phyloP scores from a whole-genome alignment of 148 eudicot species.

The Cornus controversa region DNA sequence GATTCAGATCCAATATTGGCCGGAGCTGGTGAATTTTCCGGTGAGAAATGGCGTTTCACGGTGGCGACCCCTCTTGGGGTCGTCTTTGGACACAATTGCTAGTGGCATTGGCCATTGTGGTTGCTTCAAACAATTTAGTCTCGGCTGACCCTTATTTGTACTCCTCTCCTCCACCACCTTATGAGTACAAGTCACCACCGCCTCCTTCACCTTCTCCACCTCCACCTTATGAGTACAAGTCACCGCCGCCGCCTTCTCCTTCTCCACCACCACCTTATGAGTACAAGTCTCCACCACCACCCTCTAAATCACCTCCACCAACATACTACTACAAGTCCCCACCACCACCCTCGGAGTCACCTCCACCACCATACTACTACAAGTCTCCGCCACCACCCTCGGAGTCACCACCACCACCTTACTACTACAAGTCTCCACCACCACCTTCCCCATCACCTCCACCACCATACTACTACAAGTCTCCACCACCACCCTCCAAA shows the following conservation, averaged over 20 bases:
- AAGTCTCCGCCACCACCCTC: slow-evolving; percentile 34
- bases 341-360: slow-evolving; percentile 23
- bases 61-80: neutral
- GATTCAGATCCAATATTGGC: neutral
- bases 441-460: slow-evolving; percentile 26
- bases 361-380: slow-evolving; percentile 24
- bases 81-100: slow-evolving; percentile 18
- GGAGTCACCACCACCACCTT: slow-evolving; percentile 17
- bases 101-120: slow-evolving; percentile 8
- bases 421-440: slow-evolving; percentile 31
- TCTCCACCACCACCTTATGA: slow-evolving; percentile 22
- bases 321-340: slow-evolving; percentile 34
- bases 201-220: slow-evolving; percentile 33
- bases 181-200: slow-evolving; percentile 30
- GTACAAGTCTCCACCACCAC: slow-evolving; percentile 24
- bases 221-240: slow-evolving; percentile 29
- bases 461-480: slow-evolving; percentile 28
- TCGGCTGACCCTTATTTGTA: slow-evolving; percentile 13
- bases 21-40: neutral
- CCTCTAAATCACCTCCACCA: slow-evolving; percentile 15
- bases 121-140: slow-evolving; percentile 6
- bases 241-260: slow-evolving; percentile 19
- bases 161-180: slow-evolving; percentile 32
- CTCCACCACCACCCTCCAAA: slow-evolving; percentile 33
- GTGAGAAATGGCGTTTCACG: neutral